Evolutionary conservation across 768 basidiomycete genomes (phyloP), one percentile per base, ranked within the genome.

Genomic region (Boletus eberwhitei): DNA sequence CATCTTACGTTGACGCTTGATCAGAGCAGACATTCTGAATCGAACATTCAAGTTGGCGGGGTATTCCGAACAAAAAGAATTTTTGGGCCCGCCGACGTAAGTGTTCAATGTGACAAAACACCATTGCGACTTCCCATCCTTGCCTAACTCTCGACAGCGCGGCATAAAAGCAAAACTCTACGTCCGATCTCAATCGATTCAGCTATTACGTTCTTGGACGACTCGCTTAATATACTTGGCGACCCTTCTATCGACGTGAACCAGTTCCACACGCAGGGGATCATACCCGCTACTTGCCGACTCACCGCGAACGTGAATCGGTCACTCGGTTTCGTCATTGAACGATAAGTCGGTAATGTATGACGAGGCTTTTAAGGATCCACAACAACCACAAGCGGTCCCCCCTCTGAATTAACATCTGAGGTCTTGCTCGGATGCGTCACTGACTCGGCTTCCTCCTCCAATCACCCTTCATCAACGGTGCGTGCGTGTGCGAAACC

Each of bases 281-380:
- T 49, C n/a, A 8, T 40, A 31, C n/a, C 47, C 12, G 37, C 19
- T 19, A 26, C 22, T 47, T 42, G 26, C 13, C 35, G 14, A 41
- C 54, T n/a, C 13, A 17, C 17, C 44, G n/a, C 43, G 19, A 38
- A 34, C 24, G 21, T 13, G 4, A 22, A 40, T 37, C 24, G 16
- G 4, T 14, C 32, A 19, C 16, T 35, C 1, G 14, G 31, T 44
- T 57, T 21, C 48, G 34, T 40, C 16, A 57, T 45, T 34, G 9
- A 31, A 36, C 21, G 21, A 19, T 19, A 38, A 19, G n/a, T 26
- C 12, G 38, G 57, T 59, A 48, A 48, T 49, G 45, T 59, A 58
- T 50, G 26, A 37, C 5, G 6, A n/a, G 5, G 11, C 12, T 26
- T 49, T 41, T 58, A 50, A 50, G 50, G 26, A 31, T 51, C 24